A percentile compares a stretch with the other conserved stretches of the same genome.
These are phyloP conservation scores for Citrullus colocynthis DNA, from an alignment of 306 rosid genomes.

Conservation along the genomic window DNA sequence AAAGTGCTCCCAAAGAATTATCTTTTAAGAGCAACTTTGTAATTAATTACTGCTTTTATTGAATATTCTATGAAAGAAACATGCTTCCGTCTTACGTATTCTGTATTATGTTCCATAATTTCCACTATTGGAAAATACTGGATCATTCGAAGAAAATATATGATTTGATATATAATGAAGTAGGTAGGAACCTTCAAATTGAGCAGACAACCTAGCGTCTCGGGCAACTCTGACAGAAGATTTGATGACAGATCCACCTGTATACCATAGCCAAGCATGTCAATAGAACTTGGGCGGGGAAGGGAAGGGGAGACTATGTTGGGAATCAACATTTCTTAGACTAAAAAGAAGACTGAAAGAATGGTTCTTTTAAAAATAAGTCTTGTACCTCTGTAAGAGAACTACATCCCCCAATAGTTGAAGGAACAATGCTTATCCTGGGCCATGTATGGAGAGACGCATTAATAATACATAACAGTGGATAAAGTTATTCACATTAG, in stretches of 20 bases:
- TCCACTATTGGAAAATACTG: background rate
- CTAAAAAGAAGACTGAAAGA: background rate
- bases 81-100: background rate
- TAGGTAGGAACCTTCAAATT: conserved; percentile 50
- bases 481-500: background rate
- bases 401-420: conserved; percentile 46
- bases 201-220: conserved; percentile 46
- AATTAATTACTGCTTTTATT: background rate
- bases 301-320: background rate
- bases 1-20: background rate
- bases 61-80: background rate
- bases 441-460: conserved; percentile 5
- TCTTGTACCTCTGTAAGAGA: conserved; percentile 71
- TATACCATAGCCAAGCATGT: conserved; percentile 16
- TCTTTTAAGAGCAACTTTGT: background rate
- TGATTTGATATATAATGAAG: background rate
- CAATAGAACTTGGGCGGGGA: background rate
- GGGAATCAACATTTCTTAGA: background rate
- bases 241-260: conserved; percentile 84
- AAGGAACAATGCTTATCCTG: conserved; percentile 53
- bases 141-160: background rate
- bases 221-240: conserved; percentile 63
- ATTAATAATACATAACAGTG: conserved; percentile 1
- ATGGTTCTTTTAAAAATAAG: background rate
- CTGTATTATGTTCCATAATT: background rate